Percentiles rank a stretch among this genome's conserved stretches.
phyloP scores from a whole-genome alignment of 305 asterid species.

The Andrographis paniculata region DNA sequence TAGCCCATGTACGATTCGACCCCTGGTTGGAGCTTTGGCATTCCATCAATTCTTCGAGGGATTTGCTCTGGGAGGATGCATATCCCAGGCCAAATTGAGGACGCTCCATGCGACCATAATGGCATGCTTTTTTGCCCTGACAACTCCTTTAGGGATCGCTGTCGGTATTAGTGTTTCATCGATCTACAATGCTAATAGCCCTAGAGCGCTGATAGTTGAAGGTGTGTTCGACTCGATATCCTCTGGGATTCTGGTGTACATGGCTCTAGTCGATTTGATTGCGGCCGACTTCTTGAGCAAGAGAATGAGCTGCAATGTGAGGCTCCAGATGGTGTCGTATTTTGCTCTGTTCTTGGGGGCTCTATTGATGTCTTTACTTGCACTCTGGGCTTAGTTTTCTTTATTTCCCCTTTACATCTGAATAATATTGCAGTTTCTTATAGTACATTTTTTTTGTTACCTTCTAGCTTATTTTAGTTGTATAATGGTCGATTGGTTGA shows the following conservation, averaged over 20 bases:
- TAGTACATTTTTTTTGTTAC: too few species aligned
- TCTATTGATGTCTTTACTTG: constrained; percentile 67
- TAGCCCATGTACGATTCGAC: constrained; percentile 83
- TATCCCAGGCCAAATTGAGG: constrained; percentile 67
- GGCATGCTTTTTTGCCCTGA: constrained; percentile 83
- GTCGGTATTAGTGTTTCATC: constrained; percentile 59
- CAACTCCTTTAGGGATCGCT: constrained; percentile 77
- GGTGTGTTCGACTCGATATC: constrained; percentile 72
- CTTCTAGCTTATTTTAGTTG: too few species aligned
- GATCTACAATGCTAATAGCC: constrained; percentile 55
- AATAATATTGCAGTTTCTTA: neutral
- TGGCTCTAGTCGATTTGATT: constrained; percentile 85
- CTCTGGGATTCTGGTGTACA: constrained; percentile 80
- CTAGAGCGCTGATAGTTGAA: constrained; percentile 64
- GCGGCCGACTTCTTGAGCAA: constrained; percentile 95
- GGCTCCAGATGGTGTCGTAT: constrained; percentile 70
- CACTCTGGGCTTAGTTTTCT: constrained; percentile 58
- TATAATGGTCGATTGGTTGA: too few species aligned
- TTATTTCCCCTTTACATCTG: neutral
- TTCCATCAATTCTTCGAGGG: constrained; percentile 95
- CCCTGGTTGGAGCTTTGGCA: constrained; percentile 74
- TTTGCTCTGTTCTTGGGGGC: constrained; percentile 72
- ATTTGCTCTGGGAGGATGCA: constrained; percentile 92
- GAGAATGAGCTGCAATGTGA: constrained; percentile 82
- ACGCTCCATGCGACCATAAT: constrained; percentile 50